A percentile compares a stretch with the other conserved stretches of the same genome.
Evolutionary conservation across 768 basidiomycete species (phyloP).

Genomic region (Pholiota microspora): DNA sequence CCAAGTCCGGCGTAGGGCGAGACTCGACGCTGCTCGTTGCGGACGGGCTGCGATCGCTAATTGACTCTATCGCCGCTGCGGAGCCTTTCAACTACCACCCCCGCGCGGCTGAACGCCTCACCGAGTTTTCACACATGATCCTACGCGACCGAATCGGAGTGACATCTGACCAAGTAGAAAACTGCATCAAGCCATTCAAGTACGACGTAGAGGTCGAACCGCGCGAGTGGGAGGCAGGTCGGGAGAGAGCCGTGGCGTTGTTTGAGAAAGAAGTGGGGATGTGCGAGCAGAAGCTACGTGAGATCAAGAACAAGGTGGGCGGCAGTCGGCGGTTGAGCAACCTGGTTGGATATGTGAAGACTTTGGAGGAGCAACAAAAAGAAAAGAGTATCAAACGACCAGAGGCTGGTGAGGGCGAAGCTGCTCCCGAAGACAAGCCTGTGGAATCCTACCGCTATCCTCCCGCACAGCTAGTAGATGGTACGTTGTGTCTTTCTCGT

Average conservation of each 20-base stretch:
- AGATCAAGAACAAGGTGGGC: slow-evolving; percentile 86
- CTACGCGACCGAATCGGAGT: slow-evolving; percentile 89
- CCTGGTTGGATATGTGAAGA: slow-evolving; percentile 78
- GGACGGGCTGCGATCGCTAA: slow-evolving; percentile 85
- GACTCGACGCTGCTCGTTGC: slow-evolving; percentile 94
- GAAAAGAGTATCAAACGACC: slow-evolving; percentile 55
- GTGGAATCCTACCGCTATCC: slow-evolving; percentile 87
- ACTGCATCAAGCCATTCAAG: slow-evolving; percentile 99
- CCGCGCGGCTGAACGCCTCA: slow-evolving; percentile 81
- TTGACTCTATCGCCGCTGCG: slow-evolving; percentile 82
- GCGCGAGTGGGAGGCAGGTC: slow-evolving; percentile 88
- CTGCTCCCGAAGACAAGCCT: slow-evolving; percentile 36
- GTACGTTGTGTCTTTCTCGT: slow-evolving; percentile 35
- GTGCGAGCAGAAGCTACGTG: slow-evolving; percentile 85
- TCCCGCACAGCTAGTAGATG: slow-evolving; percentile 88
- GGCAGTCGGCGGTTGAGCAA: slow-evolving; percentile 76
- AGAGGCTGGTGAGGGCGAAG: slow-evolving; percentile 36
- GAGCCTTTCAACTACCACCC: slow-evolving; percentile 96
- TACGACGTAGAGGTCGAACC: slow-evolving; percentile 96
- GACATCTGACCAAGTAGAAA: slow-evolving; percentile 99
- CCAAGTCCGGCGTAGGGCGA: slow-evolving; percentile 93
- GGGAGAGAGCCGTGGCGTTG: slow-evolving; percentile 69
- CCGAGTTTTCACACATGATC: slow-evolving; percentile 91
- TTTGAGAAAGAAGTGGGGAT: slow-evolving; percentile 82
- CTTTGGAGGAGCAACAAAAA: slow-evolving; percentile 74